Percentiles rank a stretch among this genome's conserved stretches.
Conservation (phyloP, 2,329 filamentous ascomycete species). For the Neurospora crassa region DNA sequence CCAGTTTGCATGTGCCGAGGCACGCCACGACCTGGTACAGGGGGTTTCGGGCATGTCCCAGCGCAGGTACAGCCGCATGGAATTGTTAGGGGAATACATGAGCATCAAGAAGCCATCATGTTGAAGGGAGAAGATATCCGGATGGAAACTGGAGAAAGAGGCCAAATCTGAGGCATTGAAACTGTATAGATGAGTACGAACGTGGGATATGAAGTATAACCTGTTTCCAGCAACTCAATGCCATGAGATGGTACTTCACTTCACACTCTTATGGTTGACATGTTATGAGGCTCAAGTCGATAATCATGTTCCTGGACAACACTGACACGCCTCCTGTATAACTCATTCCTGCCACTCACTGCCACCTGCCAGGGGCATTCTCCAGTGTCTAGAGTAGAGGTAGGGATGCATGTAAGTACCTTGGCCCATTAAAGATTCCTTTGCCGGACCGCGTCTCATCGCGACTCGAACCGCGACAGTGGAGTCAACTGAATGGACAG, state of each 20-base stretch:
- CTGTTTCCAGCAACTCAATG: neutral
- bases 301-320: neutral
- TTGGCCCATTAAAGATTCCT: neutral
- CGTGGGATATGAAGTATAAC: rapidly evolving
- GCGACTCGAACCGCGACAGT: neutral
- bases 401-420: neutral
- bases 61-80: neutral
- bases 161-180: neutral
- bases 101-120: no score
- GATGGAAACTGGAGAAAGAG: rapidly evolving
- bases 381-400: neutral
- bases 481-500: neutral
- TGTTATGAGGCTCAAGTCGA: neutral
- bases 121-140: neutral
- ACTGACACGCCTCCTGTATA: neutral
- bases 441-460: neutral
- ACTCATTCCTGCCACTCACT: neutral
- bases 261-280: neutral
- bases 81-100: neutral
- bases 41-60: neutral
- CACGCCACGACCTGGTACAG: slow-evolving; percentile 10
- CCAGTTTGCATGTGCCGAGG: slow-evolving; percentile 24
- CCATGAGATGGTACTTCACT: no score
- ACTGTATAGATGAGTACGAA: rapidly evolving
- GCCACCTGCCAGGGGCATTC: neutral